Evolutionary conservation across 495 filamentous ascomycete species (phyloP), one percentile per base, ranked within the genome.

Genomic region (Bacidia gigantensis): DNA sequence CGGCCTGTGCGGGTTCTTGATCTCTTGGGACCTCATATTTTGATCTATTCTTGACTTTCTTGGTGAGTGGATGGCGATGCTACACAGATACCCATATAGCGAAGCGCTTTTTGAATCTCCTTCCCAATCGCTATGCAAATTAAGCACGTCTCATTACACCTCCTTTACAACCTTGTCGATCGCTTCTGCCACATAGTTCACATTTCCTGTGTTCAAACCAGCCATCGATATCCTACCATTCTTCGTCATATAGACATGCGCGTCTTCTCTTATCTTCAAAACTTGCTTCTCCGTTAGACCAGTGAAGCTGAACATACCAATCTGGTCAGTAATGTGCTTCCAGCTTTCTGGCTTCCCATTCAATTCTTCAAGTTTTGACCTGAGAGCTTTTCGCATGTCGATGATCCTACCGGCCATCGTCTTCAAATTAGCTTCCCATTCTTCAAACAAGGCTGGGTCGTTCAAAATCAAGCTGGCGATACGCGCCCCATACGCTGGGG

Each of bases 231-330:
- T 95, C 29, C 92, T 80, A 11, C 92, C 92, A 61, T 99, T 99
- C 79, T 96, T 97, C 24, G 93, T 96, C 86, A 97, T 94, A 66
- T 99, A 99, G 35, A 99, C 75, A 63, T 97, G 93, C 60, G 72
- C 83, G 57, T 90, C 82, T 45, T 82, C 77, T 49, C 86, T 74
- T 55, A 99, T 63, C 66, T 80, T 78, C 66, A 78, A 60, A n/a
- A 95, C 92, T 67, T 99, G 92, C 46, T 73, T 62, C 73, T 96
- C 90, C 1, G 64, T 81, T 66, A 99, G 65, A 0, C 92, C 92
- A 1, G 92, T 99, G 65, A 93, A 99, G 63, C 84, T 89, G 70
- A 99, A 99, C 92, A 99, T 99, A 61, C 92, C 92, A 66, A 99
- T 99, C 76, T 99, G 92, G 56, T 92, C 83, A 9, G 89, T 94